These are phyloP conservation scores for Cnidoscolus chayamansa DNA, from an alignment of 441 rosid species.

Conservation along the genomic window DNA sequence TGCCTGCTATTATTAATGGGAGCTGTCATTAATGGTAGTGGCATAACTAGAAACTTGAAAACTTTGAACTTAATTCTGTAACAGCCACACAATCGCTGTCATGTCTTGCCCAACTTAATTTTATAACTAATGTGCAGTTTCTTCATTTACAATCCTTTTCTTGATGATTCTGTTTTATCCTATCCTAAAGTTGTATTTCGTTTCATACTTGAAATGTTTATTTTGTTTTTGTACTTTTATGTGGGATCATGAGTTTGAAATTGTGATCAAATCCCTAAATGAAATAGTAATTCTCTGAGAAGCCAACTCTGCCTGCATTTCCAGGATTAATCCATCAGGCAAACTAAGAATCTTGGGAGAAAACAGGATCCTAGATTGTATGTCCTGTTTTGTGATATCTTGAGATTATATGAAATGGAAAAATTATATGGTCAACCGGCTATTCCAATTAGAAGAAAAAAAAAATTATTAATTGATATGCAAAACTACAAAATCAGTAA, in stretches of 20 bases:
- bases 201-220: background rate
- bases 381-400: no score
- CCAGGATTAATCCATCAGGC: no score
- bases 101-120: conserved; percentile 39
- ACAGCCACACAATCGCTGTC: conserved; percentile 39
- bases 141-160: conserved; percentile 25
- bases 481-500: no score
- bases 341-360: no score
- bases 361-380: no score
- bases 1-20: conserved; percentile 24
- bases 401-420: no score
- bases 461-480: no score
- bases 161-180: background rate
- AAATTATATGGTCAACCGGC: no score
- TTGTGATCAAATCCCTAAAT: no score
- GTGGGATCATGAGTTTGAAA: background rate
- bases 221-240: background rate
- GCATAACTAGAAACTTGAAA: conserved; percentile 25
- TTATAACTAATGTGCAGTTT: conserved; percentile 41
- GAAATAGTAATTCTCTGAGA: no score
- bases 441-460: no score
- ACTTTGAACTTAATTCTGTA: conserved; percentile 32
- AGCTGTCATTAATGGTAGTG: conserved; percentile 26
- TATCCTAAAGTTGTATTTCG: background rate
- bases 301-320: no score